phyloP scores from a whole-genome alignment of 176 grass and related monocot genomes.

The Aechmea fasciata region DNA sequence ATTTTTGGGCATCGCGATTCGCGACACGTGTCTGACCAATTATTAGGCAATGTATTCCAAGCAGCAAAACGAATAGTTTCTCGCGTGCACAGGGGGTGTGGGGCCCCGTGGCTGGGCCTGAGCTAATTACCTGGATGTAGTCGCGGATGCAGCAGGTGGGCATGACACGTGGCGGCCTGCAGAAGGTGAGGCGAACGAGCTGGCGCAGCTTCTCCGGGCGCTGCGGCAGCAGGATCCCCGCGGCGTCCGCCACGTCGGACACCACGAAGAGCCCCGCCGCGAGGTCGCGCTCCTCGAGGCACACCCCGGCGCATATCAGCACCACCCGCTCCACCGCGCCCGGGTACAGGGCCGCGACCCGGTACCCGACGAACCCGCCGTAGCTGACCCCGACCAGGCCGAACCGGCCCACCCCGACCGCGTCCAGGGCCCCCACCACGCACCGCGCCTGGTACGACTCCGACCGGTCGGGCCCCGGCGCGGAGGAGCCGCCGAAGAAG shows the following conservation, averaged over 20 bases:
- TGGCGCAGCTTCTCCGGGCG: conserved; percentile 60
- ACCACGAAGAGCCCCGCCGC: conserved; percentile 63
- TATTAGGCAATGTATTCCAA: too few species aligned
- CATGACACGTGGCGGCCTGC: conserved; percentile 57
- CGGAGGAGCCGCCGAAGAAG: conserved; percentile 72
- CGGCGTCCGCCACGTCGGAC: conserved; percentile 34
- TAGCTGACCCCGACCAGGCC: conserved; percentile 70
- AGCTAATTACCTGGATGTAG: conserved; percentile 40
- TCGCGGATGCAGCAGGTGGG: conserved; percentile 85
- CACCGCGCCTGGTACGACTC: conserved; percentile 64
- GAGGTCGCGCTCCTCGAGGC: conserved; percentile 84
- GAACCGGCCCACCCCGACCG: conserved; percentile 39
- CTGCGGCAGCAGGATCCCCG: conserved; percentile 54
- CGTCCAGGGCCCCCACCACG: conserved; percentile 54
- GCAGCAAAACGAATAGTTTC: too few species aligned
- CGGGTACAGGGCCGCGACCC: conserved; percentile 56
- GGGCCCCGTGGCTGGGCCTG: too few species aligned
- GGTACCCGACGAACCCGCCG: conserved; percentile 74
- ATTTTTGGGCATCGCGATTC: too few species aligned
- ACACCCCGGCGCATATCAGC: conserved; percentile 68
- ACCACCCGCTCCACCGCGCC: conserved; percentile 41
- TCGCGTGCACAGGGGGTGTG: too few species aligned
- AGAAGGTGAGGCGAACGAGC: conserved; percentile 75
- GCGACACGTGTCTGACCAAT: too few species aligned
- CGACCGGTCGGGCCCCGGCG: conserved; percentile 49